These are phyloP conservation scores for Zopfochytrium polystomum DNA, from an alignment of 371 early-diverging fungal genomes.

Conservation along the genomic window DNA sequence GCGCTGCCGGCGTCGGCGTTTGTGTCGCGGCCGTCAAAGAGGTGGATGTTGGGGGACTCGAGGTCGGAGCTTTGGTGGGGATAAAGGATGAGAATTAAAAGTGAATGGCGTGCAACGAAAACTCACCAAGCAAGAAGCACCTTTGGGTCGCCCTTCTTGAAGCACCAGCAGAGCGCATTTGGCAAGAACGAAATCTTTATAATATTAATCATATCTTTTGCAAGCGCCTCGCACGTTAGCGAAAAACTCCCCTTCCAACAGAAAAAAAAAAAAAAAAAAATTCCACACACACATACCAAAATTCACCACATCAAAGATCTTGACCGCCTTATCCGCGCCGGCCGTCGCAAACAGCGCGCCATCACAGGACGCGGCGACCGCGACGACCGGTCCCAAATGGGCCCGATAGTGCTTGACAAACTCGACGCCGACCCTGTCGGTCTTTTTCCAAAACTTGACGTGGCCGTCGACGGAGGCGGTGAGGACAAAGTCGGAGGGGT, in stretches of 20 bases:
- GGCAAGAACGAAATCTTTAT: constrained; percentile 77
- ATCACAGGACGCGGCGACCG: constrained; percentile 54
- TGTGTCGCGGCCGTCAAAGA: constrained; percentile 87
- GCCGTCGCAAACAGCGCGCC: constrained; percentile 79
- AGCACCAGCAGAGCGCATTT: constrained; percentile 80
- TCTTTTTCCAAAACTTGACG: constrained; percentile 97
- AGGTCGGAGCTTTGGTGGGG: constrained; percentile 63
- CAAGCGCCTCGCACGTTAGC: not conserved
- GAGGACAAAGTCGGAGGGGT: constrained; percentile 88
- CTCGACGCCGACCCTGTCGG: constrained; percentile 85
- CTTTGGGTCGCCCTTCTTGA: constrained; percentile 76
- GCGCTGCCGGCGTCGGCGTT: not conserved
- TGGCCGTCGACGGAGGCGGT: constrained; percentile 94
- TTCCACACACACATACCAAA: constrained; percentile 66
- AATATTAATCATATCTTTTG: constrained; percentile 92
- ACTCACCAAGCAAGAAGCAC: constrained; percentile 73
- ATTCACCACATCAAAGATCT: constrained; percentile 91
- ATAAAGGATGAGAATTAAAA: not conserved
- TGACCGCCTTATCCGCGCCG: constrained; percentile 78
- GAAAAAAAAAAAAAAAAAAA: not conserved
- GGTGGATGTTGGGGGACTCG: constrained; percentile 62
- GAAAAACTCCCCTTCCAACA: too few relatives aligned
- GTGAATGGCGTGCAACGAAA: constrained; percentile 1
- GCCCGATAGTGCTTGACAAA: constrained; percentile 96
- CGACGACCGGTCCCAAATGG: constrained; percentile 63